Percentiles rank a stretch among this genome's conserved stretches.
Evolutionary conservation across 1,284 basidiomycete genomes (phyloP).

Genomic region (Microbotryum silenes-acaulis): DNA sequence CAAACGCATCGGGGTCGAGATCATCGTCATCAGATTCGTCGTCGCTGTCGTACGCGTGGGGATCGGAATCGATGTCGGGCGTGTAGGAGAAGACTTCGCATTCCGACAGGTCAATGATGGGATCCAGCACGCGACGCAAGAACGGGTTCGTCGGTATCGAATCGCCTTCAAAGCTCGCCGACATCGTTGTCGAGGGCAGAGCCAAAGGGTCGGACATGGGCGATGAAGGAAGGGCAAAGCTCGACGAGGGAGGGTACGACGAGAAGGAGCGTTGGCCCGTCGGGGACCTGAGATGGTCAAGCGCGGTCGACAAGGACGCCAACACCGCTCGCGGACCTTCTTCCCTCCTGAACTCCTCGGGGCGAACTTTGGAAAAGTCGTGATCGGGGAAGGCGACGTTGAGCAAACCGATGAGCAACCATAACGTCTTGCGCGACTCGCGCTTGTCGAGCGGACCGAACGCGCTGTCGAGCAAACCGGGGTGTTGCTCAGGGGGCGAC

Average conservation of each 20-base stretch:
- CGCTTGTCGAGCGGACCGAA: conserved; percentile 46
- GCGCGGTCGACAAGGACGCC: conserved; percentile 68
- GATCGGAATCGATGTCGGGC: conserved; percentile 90
- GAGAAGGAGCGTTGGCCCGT: conserved; percentile 26
- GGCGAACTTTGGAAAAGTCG: conserved; percentile 88
- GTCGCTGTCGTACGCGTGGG: conserved; percentile 58
- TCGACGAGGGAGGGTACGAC: conserved; percentile 20
- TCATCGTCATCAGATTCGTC: conserved; percentile 36
- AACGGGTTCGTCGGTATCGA: conserved; percentile 60
- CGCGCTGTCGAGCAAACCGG: conserved; percentile 34
- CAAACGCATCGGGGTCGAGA: conserved; percentile 38
- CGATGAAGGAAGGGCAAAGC: conserved; percentile 26
- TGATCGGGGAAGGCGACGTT: conserved; percentile 97
- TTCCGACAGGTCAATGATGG: conserved; percentile 79
- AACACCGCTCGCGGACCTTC: conserved; percentile 63
- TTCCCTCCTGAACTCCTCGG: conserved; percentile 74
- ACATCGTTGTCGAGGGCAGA: conserved; percentile 22
- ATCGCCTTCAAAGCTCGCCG: conserved; percentile 1
- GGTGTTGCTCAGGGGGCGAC: conserved; percentile 51
- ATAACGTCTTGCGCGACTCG: conserved; percentile 72
- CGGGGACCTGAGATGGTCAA: conserved; percentile 40
- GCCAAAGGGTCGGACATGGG: conserved; percentile 20
- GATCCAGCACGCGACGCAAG: conserved; percentile 78
- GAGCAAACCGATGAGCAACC: conserved; percentile 89
- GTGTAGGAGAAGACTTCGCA: conserved; percentile 94